Evolutionary conservation across 306 rosid genomes (phyloP), one percentile per base, ranked within the genome.

Genomic region (Cicer pinnatifidum): DNA sequence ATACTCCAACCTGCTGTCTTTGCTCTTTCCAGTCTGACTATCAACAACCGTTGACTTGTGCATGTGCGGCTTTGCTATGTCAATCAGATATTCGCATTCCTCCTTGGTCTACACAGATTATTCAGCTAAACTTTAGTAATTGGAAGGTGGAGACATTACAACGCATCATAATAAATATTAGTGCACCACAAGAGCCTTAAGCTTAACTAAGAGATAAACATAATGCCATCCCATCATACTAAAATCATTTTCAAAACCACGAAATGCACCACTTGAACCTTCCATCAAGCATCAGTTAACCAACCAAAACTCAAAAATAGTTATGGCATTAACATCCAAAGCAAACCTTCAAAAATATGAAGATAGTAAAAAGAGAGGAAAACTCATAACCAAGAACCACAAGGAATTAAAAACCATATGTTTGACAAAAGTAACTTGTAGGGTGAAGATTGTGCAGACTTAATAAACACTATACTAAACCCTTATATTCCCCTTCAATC

Each of bases 1-100:
- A 69, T 66, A 71, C 44, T 50, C 84, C 65, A 39, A 95, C 99
- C 99, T 90, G 97, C 99, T 92, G 79, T 95, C 99, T 83, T 52
- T 90, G 82, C 97, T 91, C 91, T 95, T 84, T 80, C 97, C 99
- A 38, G 99, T 95, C 78, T 84, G 92, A 50, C 90, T 85, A 50
- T 95, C 99, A 3, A 95, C 99, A 68, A 95, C 99, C 0, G 96
- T 79, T 63, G 99, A 95, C 82, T 92, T 92, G 0, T 85, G 88
- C 99, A 95, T 95, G 38, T 23, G 9, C 39, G 99, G 99, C 81
- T 85, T 88, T 15, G 99, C 97, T 69, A 88, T 89, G 53, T 72
- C 78, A 60, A 95, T 86, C 66, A 95, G 89, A 83, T 95, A 76
- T 4, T 95, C 91, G 6, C 99, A 95, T 73, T 95, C 99, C 80